Conservation (phyloP, 306 rosid genomes). For the Leucaena leucocephala region DNA sequence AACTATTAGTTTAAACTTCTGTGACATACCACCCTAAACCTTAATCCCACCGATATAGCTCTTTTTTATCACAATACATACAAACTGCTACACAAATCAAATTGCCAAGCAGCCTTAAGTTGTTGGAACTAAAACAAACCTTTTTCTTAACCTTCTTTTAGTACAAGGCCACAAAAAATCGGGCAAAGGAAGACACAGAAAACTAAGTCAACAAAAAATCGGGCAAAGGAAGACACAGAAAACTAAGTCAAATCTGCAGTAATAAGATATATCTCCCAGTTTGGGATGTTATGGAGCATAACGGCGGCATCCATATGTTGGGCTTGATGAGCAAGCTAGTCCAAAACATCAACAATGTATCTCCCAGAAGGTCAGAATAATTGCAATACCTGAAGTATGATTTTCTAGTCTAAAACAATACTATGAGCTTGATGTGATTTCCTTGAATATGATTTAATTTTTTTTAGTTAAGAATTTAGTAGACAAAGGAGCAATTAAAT, state of each 20-base stretch:
- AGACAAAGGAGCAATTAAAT: background rate
- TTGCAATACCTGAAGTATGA: background rate
- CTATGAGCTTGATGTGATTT: background rate
- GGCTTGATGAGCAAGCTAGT: too few relatives aligned
- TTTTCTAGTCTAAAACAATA: constrained; percentile 5
- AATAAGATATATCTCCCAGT: background rate
- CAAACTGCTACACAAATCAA: background rate
- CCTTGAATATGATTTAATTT: constrained; percentile 24
- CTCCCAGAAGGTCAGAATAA: background rate
- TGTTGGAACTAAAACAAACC: background rate
- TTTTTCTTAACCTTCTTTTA: too few relatives aligned
- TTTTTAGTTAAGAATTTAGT: background rate
- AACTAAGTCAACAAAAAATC: background rate
- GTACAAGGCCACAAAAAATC: background rate
- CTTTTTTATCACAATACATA: background rate
- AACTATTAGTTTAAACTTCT: background rate
- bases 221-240: too few relatives aligned
- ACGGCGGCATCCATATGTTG: background rate
- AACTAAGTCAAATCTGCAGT: background rate
- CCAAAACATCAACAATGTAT: background rate
- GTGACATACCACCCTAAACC: background rate
- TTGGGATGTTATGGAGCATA: background rate
- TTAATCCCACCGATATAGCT: background rate
- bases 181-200: too few relatives aligned
- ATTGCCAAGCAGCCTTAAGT: background rate